Base-by-base conservation (phyloP, 2,329 filamentous ascomycete genomes). In the Sarocladiaceae sp. region DNA sequence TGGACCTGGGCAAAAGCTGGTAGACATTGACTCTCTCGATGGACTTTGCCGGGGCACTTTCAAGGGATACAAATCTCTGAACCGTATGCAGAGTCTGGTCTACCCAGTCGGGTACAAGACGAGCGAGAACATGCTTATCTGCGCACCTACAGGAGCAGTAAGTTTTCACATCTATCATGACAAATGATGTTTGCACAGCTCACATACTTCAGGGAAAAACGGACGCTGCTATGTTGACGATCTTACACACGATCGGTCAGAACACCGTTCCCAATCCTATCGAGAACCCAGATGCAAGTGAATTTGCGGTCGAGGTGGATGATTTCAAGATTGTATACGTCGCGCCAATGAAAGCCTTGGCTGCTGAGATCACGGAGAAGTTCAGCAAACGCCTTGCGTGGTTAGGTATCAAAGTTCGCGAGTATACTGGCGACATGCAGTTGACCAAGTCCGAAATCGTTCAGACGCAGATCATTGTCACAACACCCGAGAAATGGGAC, bases 251-350 rank as follows among this genome's bases (percentile, higher is more conserved):
- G 0, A 85, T 99, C 53, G 84, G 88, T 2, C 92, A 96, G 66
- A 93, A 97, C 62, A 81, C 89, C 22, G 76, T 79, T 1, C 93
- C 94, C 0, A 91, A 84, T 58, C 93, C 92, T 0, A 77, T 87
- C 10, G 89, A 96, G 53, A 76, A 90, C 36, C 82, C 82, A 0
- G 74, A 83, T 51, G 84, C 87, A 1, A 84, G 79, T 0, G 88
- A 96, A 35, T 97, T 97, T 64, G 81, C 80, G 1, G 88, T 96
- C n/a, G 79, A 87, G 53, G 73, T 83, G 0, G 88, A 96, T 50
- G 90, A 96, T 60, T 97, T 97, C 79, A 97, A 99, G 71, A 93
- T 99, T 60, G 91, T 99, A 53, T 99, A 99, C 61, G 94, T 99
- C 36, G 94, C 95, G 1, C 95, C 94, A 0, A 99, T 99, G 95